Evolutionary conservation across 2,329 filamentous ascomycete species (phyloP), one percentile per base, ranked within the genome.

Genomic region (Monascus ruber): DNA sequence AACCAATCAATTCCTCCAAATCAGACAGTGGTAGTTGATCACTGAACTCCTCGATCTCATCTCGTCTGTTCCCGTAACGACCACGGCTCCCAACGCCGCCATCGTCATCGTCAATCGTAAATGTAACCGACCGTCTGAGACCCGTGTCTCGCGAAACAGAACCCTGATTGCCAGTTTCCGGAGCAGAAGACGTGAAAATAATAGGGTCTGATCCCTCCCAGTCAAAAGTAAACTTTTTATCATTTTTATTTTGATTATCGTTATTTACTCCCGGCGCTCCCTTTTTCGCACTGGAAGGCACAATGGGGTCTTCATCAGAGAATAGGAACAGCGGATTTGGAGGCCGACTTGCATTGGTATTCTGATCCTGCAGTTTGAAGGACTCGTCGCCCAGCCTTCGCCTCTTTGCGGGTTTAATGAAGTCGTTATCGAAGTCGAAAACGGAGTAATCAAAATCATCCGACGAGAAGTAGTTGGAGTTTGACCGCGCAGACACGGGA

Each of bases 141-240:
- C 17, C 17, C 17, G 17, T 17, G 17, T 17, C 17, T 17, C 17
- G 17, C 17, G 17, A 17, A 17, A 17, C 17, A 17, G 17, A 17
- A 17, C 17, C 17, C 17, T 17, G 17, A 17, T 17, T 17, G 17
- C 17, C 17, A 27, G 46, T 51, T 35, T 59, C 52, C 4, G 53
- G 57, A 0, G 57, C 57, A 11, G 65, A 64, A 4, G 65, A 69
- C 1, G 63, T 66, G 39, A 65, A 65, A 4, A 59, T 48, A 43
- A 69, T 66, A 2, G 64, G 60, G 46, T 68, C 66, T 2, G 56
- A 61, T 4, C 59, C 53, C 26, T 54, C 42, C 5, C 50, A 45
- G 26, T 50, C 42, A 44, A 48, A 46, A 9, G 5, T 42, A 11
- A 29, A 37, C 5, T 43, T 47, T 39, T 36, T 45, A 25, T 11